Conservation (phyloP, 1,284 basidiomycete genomes). For the Boletellus dicymbophilus region DNA sequence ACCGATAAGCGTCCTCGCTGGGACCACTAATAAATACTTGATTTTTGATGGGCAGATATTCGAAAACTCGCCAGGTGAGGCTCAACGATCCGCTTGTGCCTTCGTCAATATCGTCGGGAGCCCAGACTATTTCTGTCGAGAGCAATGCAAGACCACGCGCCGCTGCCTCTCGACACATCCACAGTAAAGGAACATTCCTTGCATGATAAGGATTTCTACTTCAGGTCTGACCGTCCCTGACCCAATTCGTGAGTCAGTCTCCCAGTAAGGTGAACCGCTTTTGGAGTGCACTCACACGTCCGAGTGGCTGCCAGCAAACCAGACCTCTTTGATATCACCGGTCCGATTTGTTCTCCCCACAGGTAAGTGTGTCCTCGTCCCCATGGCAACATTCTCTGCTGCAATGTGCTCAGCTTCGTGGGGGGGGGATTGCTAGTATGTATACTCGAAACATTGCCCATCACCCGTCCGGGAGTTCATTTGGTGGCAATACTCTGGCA, state of each 20-base stretch:
- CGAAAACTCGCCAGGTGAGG: constrained; percentile 19
- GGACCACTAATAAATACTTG: constrained; percentile 21
- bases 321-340: constrained; percentile 31
- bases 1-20: constrained; percentile 17
- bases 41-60: constrained; percentile 30
- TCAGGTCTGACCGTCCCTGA: constrained; percentile 24
- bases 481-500: constrained; percentile 39
- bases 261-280: neutral
- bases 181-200: constrained; percentile 27
- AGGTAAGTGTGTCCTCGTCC: neutral
- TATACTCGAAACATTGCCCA: constrained; percentile 15
- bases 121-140: constrained; percentile 26
- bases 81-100: constrained; percentile 22
- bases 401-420: neutral
- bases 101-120: constrained; percentile 26
- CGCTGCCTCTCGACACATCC: constrained; percentile 30
- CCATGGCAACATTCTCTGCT: no score
- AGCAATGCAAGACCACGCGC: constrained; percentile 20
- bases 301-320: constrained; percentile 35
- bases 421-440: no score
- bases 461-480: constrained; percentile 19
- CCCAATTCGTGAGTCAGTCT: constrained; percentile 1
- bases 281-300: constrained; percentile 29
- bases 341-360: neutral
- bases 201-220: constrained; percentile 17